A percentile compares a stretch with the other conserved stretches of the same genome.
phyloP scores from a whole-genome alignment of 257 asterid species.

The Orobanche coerulescens region DNA sequence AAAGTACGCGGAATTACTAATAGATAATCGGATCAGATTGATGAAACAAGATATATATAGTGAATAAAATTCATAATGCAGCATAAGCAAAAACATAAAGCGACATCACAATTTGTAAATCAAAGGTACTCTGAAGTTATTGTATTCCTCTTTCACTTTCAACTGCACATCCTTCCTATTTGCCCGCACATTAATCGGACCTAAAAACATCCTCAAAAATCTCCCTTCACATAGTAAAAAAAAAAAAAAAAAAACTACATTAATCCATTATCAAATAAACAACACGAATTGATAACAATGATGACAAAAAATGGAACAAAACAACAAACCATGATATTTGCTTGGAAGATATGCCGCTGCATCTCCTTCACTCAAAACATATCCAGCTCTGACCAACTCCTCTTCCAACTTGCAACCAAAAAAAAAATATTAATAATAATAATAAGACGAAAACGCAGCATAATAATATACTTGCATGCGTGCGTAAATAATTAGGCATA shows the following conservation, averaged over 20 bases:
- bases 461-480: constrained; percentile 19
- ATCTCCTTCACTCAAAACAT: constrained; percentile 86
- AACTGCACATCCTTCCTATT: constrained; percentile 87
- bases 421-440: not conserved
- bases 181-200: constrained; percentile 92
- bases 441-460: constrained; percentile 5
- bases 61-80: not conserved
- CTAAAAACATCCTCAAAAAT: constrained; percentile 91
- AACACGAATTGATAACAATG: constrained; percentile 9
- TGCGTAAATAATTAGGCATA: constrained; percentile 18
- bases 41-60: not conserved
- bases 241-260: constrained; percentile 10
- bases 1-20: not conserved
- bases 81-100: not conserved
- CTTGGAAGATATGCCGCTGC: constrained; percentile 91
- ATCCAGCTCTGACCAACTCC: constrained; percentile 63
- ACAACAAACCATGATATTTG: constrained; percentile 71
- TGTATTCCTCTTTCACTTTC: constrained; percentile 98
- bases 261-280: constrained; percentile 11
- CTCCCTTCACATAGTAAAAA: constrained; percentile 43
- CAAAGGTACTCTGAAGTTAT: constrained; percentile 74
- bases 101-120: constrained; percentile 12
- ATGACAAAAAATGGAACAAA: not conserved
- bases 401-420: constrained; percentile 57
- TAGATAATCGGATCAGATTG: not conserved